Percentiles rank a stretch among this genome's conserved stretches.
phyloP scores from a whole-genome alignment of 495 filamentous ascomycete species.

The Bryoglossum gracile region DNA sequence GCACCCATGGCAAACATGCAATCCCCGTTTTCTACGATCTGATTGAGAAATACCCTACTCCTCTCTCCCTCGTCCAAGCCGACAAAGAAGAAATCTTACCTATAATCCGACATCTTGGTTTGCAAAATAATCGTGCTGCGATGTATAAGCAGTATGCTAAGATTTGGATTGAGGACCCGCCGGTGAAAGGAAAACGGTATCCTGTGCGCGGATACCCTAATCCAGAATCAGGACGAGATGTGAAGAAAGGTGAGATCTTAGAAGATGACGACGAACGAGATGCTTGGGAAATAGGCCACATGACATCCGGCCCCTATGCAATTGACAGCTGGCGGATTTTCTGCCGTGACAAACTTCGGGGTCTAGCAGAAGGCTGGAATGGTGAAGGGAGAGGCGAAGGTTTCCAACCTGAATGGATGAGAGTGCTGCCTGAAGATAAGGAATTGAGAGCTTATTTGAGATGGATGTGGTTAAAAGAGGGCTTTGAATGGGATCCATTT shows the following conservation, averaged over 20 bases:
- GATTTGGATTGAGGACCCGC: conserved; percentile 60
- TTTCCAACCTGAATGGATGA: conserved; percentile 75
- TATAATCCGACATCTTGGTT: conserved; percentile 66
- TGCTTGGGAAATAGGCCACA: conserved; percentile 80
- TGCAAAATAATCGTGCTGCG: conserved; percentile 56
- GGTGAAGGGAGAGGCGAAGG: conserved; percentile 34
- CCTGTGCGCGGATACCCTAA: conserved; percentile 63
- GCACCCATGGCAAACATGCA: conserved; percentile 65
- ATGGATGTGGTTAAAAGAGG: conserved; percentile 89
- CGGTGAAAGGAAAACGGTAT: conserved; percentile 50
- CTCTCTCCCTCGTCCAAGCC: conserved; percentile 55
- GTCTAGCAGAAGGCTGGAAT: conserved; percentile 52
- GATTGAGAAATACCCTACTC: conserved; percentile 59
- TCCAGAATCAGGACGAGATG: conserved; percentile 35
- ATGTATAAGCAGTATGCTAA: conserved; percentile 62
- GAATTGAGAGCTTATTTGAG: conserved; percentile 78
- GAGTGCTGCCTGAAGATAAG: conserved; percentile 79
- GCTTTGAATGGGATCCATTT: conserved; percentile 69
- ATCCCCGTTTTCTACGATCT: conserved; percentile 69
- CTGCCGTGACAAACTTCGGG: conserved; percentile 71
- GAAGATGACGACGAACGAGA: conserved; percentile 28
- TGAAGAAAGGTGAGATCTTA: conserved; percentile 41
- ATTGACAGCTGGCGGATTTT: conserved; percentile 94
- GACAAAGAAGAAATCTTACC: conserved; percentile 46
- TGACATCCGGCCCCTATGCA: conserved; percentile 84